These are phyloP conservation scores for Xylariaceae sp. DNA, from an alignment of 2,329 filamentous ascomycete species.

Conservation along the genomic window DNA sequence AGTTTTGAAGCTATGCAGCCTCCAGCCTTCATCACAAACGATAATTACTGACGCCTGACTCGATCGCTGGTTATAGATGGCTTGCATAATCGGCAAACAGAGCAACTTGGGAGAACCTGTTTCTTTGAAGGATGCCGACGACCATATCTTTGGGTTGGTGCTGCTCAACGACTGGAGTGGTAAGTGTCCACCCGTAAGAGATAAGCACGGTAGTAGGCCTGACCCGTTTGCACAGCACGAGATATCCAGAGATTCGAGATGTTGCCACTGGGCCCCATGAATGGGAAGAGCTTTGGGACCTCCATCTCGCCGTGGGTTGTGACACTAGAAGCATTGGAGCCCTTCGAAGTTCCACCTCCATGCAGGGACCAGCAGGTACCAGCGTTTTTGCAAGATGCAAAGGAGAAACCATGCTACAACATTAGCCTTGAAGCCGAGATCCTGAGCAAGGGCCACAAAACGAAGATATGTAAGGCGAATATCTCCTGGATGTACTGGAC, in stretches of 20 bases:
- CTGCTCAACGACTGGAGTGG: constrained; percentile 59
- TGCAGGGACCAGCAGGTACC: constrained; percentile 25
- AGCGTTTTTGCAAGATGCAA: constrained; percentile 35
- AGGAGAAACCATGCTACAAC: constrained; percentile 35
- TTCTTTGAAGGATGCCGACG: constrained; percentile 45
- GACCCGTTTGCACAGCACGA: constrained; percentile 37
- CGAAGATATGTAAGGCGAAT: constrained; percentile 31
- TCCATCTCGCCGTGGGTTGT: constrained; percentile 60
- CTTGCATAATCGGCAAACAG: constrained; percentile 42
- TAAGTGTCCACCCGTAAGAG: constrained; percentile 19
- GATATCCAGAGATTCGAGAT: constrained; percentile 61
- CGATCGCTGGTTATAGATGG: constrained; percentile 28
- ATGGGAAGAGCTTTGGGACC: constrained; percentile 58
- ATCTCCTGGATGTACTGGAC: constrained; percentile 39
- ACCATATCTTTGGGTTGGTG: constrained; percentile 60
- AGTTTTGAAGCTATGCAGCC: background rate
- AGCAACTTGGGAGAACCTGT: constrained; percentile 37
- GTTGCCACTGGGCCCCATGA: constrained; percentile 57
- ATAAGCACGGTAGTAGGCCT: background rate
- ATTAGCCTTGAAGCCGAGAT: constrained; percentile 26
- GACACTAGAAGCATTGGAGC: constrained; percentile 55
- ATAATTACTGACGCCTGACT: background rate
- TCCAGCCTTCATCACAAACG: background rate
- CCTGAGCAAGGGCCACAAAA: constrained; percentile 18
- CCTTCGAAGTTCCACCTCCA: constrained; percentile 47